These are phyloP conservation scores for Microcyclospora tardicrescens DNA, from an alignment of 2,329 filamentous ascomycete species.

Conservation along the genomic window DNA sequence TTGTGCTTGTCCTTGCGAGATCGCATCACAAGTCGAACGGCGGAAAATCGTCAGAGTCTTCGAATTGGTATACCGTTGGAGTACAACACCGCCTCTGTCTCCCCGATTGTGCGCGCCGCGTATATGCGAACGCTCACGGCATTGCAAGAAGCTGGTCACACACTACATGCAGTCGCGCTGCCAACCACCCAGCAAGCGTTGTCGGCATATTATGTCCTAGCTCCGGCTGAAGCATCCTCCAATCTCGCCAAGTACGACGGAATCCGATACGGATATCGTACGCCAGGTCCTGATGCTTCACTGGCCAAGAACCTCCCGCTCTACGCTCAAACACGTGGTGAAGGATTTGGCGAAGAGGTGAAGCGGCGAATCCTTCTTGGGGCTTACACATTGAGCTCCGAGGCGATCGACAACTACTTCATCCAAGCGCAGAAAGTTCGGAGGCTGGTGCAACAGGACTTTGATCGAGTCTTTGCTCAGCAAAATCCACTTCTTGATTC, in stretches of 20 bases:
- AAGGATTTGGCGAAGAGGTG: conserved; percentile 73
- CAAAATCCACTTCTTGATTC: conserved; percentile 51
- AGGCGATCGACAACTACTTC: conserved; percentile 93
- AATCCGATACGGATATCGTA: conserved; percentile 68
- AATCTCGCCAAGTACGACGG: conserved; percentile 97
- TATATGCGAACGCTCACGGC: conserved; percentile 53
- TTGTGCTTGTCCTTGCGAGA: conserved; percentile 44
- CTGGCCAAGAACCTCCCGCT: conserved; percentile 29
- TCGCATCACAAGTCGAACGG: conserved; percentile 21
- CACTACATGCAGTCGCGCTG: conserved; percentile 62
- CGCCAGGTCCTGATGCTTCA: conserved; percentile 37
- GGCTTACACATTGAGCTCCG: conserved; percentile 77
- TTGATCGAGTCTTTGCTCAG: conserved; percentile 62
- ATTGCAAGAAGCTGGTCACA: conserved; percentile 54
- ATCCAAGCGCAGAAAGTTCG: conserved; percentile 83
- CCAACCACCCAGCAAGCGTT: conserved; percentile 76
- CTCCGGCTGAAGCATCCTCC: conserved; percentile 86
- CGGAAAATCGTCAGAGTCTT: conserved; percentile 16
- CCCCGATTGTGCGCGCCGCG: conserved; percentile 51
- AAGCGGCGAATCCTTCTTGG: conserved; percentile 77
- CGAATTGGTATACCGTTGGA: conserved; percentile 53
- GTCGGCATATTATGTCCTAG: conserved; percentile 88
- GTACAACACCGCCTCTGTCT: conserved; percentile 79
- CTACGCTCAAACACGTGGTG: conserved; percentile 62
- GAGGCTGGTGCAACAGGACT: conserved; percentile 71